Conservation (phyloP, 441 rosid genomes). For the Arabidopsis hybrid region DNA sequence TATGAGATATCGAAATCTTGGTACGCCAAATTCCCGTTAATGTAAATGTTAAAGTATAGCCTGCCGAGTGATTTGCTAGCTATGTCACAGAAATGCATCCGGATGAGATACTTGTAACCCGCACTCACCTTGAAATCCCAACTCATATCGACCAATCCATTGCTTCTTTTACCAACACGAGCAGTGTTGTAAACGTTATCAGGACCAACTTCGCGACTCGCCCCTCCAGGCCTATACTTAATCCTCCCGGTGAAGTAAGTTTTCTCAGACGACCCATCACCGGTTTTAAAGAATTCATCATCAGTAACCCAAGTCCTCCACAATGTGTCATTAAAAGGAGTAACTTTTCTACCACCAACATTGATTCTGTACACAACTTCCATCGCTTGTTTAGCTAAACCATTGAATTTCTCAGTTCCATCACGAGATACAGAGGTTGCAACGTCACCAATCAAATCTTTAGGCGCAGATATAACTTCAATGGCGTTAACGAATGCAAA, state of each 20-base stretch:
- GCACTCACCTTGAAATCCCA: slow-evolving; percentile 66
- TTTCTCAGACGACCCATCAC: slow-evolving; percentile 59
- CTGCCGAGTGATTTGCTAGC: slow-evolving; percentile 71
- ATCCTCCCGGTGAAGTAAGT: slow-evolving; percentile 50
- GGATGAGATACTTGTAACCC: slow-evolving; percentile 61
- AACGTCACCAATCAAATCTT: slow-evolving; percentile 68
- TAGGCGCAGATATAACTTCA: slow-evolving; percentile 88
- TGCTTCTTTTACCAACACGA: slow-evolving; percentile 50
- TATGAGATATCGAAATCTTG: slow-evolving; percentile 76
- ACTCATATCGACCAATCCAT: slow-evolving; percentile 56
- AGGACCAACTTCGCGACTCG: slow-evolving; percentile 80
- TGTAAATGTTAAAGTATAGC: slow-evolving; percentile 74
- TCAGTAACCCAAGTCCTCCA: slow-evolving; percentile 96
- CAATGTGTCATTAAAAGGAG: slow-evolving; percentile 86
- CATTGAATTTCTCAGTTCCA: slow-evolving; percentile 50
- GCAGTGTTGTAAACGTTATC: slow-evolving; percentile 79
- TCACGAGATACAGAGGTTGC: slow-evolving; percentile 58
- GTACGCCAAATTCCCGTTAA: slow-evolving; percentile 66
- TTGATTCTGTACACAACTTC: slow-evolving; percentile 80
- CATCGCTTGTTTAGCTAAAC: slow-evolving; percentile 63
- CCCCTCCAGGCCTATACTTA: slow-evolving; percentile 72
- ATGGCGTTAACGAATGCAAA: slow-evolving; percentile 83
- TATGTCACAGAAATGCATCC: slow-evolving; percentile 92
- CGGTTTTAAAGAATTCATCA: slow-evolving; percentile 64
- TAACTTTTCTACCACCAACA: slow-evolving; percentile 80